Evolutionary conservation across 768 basidiomycete species (phyloP).

Genomic region (Coprinopsis sp.): DNA sequence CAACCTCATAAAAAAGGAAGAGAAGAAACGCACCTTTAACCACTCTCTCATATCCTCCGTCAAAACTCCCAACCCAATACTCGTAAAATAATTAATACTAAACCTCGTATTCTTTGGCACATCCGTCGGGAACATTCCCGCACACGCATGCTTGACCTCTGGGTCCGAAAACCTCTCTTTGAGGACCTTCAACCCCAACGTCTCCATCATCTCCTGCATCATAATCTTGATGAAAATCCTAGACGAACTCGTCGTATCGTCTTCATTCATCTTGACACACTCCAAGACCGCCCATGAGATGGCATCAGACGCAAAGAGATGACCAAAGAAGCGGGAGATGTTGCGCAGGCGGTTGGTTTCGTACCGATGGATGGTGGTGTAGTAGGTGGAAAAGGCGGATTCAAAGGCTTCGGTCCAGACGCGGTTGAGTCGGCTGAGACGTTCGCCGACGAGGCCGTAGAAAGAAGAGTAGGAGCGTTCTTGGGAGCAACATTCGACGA

Average conservation of each 20-base stretch:
- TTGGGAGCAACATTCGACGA: conserved; percentile 99
- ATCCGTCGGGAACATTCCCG: conserved; percentile 92
- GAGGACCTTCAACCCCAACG: conserved; percentile 84
- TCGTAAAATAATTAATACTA: conserved; percentile 97
- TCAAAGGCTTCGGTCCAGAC: conserved; percentile 92
- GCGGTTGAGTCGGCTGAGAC: conserved; percentile 94
- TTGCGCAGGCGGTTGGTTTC: conserved; percentile 98
- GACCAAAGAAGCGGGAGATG: conserved; percentile 95
- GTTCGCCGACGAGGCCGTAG: conserved; percentile 93
- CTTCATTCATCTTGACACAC: conserved; percentile 90
- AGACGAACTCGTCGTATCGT: conserved; percentile 92
- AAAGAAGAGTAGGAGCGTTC: conserved; percentile 97
- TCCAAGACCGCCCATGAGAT: conserved; percentile 86
- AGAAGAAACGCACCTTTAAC: conserved; percentile 60
- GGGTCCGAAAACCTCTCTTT: conserved; percentile 88
- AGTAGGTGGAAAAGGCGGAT: conserved; percentile 83
- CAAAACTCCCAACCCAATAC: conserved; percentile 81
- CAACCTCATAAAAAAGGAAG: neutral
- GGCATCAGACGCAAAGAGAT: conserved; percentile 79
- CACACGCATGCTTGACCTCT: conserved; percentile 67
- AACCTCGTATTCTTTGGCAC: conserved; percentile 96
- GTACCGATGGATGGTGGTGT: conserved; percentile 95
- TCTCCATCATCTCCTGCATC: conserved; percentile 92
- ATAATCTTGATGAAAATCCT: conserved; percentile 98
- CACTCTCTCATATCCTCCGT: conserved; percentile 98